Evolutionary conservation across 116 monocot genomes (phyloP).

Genomic region (Papilionanthe hybrid): DNA sequence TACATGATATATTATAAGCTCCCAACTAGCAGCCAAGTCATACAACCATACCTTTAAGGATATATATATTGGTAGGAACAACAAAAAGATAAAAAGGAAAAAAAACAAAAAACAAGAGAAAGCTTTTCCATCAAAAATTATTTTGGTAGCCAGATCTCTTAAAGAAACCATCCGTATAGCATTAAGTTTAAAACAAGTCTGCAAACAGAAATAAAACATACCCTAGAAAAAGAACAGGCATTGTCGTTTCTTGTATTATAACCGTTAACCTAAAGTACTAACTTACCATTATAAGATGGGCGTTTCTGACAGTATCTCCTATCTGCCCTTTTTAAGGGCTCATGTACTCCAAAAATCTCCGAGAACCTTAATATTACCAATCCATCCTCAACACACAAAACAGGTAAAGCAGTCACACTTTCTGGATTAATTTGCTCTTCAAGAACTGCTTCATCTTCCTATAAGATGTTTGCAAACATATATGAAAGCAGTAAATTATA

Average conservation of each 20-base stretch:
- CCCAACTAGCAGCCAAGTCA: neutral
- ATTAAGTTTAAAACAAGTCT: neutral
- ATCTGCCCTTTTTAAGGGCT: slow-evolving; percentile 52
- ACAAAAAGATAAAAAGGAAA: neutral
- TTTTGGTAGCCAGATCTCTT: neutral
- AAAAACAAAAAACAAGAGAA: neutral
- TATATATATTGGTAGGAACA: neutral
- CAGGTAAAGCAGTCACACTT: slow-evolving; percentile 60
- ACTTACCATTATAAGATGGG: slow-evolving; percentile 42
- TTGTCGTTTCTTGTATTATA: neutral
- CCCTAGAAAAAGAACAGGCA: neutral
- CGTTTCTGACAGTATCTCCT: slow-evolving; percentile 39
- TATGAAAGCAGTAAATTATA: slow-evolving; percentile 1
- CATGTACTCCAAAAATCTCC: slow-evolving; percentile 91
- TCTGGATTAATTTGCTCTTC: slow-evolving; percentile 35
- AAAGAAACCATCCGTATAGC: neutral
- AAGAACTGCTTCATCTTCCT: slow-evolving; percentile 35
- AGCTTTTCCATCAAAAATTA: neutral
- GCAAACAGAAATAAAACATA: neutral
- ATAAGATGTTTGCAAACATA: slow-evolving; percentile 7
- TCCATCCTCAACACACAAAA: slow-evolving; percentile 85
- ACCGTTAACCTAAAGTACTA: neutral
- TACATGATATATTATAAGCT: neutral
- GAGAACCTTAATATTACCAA: slow-evolving; percentile 72
- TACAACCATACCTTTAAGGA: neutral